Percentiles rank a stretch among this genome's conserved stretches.
phyloP scores from a whole-genome alignment of 1,284 basidiomycete genomes.

The Ganoderma boninense region DNA sequence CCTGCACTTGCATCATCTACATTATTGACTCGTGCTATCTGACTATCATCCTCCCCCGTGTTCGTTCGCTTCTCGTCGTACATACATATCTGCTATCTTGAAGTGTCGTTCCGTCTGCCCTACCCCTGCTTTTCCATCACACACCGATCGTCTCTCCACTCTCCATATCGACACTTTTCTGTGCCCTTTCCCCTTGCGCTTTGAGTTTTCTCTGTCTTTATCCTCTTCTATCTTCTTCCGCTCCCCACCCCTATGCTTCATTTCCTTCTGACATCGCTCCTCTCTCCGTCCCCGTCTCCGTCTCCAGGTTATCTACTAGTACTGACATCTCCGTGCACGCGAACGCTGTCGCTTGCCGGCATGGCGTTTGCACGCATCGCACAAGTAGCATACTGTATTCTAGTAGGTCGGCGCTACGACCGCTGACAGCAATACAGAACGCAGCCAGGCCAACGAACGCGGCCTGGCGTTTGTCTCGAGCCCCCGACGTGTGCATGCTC shows the following conservation, averaged over 20 bases:
- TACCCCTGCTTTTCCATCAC: background rate
- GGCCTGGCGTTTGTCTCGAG: background rate
- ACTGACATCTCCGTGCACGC: background rate
- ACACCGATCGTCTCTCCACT: background rate
- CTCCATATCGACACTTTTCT: background rate
- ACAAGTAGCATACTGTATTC: conserved; percentile 18
- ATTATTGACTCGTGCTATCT: conserved; percentile 25
- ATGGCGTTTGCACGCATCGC: conserved; percentile 5
- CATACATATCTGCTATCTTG: conserved; percentile 18
- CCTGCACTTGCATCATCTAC: conserved; percentile 19
- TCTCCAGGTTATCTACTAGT: background rate
- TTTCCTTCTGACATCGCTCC: background rate
- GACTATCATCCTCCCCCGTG: conserved; percentile 4
- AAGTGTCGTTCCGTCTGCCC: background rate
- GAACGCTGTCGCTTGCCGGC: background rate
- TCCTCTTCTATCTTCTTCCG: background rate
- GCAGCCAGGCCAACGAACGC: background rate
- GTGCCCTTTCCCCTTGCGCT: background rate
- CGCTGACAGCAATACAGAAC: conserved; percentile 11
- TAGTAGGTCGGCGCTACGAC: conserved; percentile 10
- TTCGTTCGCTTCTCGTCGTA: conserved; percentile 17
- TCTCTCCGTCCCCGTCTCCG: background rate
- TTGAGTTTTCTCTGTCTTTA: background rate
- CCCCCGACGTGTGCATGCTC: conserved; percentile 10
- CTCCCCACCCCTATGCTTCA: background rate